These are phyloP conservation scores for Aspergillus indologenus DNA, from an alignment of 495 filamentous ascomycete genomes.

Conservation along the genomic window DNA sequence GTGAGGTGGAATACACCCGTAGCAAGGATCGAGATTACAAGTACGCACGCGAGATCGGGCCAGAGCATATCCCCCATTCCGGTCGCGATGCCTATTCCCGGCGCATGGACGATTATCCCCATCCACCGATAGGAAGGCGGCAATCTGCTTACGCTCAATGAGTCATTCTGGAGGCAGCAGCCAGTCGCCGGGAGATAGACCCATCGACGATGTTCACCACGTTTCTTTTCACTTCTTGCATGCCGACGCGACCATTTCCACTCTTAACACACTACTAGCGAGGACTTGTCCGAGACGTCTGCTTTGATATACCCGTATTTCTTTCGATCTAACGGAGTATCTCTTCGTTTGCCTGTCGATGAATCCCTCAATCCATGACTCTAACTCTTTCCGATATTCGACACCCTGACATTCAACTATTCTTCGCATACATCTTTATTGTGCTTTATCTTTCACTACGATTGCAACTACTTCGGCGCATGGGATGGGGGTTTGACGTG, in stretches of 20 bases:
- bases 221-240: not conserved
- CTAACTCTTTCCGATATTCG: not conserved
- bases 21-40: slow-evolving; percentile 14
- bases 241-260: not conserved
- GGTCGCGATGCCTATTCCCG: not conserved
- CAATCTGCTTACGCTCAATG: slow-evolving; percentile 3
- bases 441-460: not conserved
- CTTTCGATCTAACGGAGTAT: not conserved
- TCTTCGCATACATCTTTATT: not conserved
- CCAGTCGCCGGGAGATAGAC: no score
- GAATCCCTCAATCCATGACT: not conserved
- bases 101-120: not conserved
- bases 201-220: no score
- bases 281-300: not conserved
- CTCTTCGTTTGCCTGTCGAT: not conserved
- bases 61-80: slow-evolving; percentile 4
- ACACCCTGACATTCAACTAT: no score
- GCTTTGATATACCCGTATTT: not conserved
- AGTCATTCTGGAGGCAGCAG: not conserved
- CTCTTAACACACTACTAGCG: not conserved
- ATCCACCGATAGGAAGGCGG: not conserved
- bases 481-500: not conserved
- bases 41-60: slow-evolving; percentile 14
- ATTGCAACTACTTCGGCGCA: slow-evolving; percentile 4
- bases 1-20: slow-evolving; percentile 15